A percentile compares a stretch with the other conserved stretches of the same genome.
Conservation (phyloP, 768 basidiomycete genomes). For the Sporobolomyces roseus region DNA sequence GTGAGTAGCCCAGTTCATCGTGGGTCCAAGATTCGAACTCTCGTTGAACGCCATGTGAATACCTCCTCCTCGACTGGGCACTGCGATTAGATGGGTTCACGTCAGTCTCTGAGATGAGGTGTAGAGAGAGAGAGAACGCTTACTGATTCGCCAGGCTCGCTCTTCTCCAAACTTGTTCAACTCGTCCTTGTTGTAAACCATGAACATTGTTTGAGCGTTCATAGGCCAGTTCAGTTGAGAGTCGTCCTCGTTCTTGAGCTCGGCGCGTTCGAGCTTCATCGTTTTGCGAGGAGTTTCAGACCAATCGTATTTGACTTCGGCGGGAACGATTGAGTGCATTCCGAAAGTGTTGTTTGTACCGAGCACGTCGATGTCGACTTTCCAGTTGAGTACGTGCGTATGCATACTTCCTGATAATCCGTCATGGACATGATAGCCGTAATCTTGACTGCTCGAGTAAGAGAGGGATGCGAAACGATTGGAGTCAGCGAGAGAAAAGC, state of each 20-base stretch:
- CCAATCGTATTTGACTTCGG: constrained; percentile 40
- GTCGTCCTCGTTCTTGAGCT: constrained; percentile 40
- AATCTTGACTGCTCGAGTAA: constrained; percentile 34
- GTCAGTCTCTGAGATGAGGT: too few relatives aligned
- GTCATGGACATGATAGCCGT: constrained; percentile 46
- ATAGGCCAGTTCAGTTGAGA: constrained; percentile 45
- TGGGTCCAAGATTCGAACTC: constrained; percentile 45
- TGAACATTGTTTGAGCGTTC: constrained; percentile 41
- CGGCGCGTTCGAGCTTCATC: constrained; percentile 43
- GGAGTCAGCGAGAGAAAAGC: not conserved
- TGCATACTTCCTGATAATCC: constrained; percentile 32
- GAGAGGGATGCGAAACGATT: too few relatives aligned
- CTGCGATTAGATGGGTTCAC: too few relatives aligned
- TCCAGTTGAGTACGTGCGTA: constrained; percentile 21
- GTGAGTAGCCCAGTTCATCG: constrained; percentile 43
- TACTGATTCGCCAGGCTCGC: constrained; percentile 47
- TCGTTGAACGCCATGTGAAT: constrained; percentile 46
- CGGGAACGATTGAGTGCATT: constrained; percentile 40
- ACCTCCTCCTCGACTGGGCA: not conserved
- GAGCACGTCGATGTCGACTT: constrained; percentile 41
- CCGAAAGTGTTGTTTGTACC: constrained; percentile 43
- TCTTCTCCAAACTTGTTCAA: constrained; percentile 47
- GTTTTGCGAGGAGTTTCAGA: constrained; percentile 36
- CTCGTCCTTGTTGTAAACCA: constrained; percentile 48
- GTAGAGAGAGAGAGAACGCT: too few relatives aligned